Percentiles rank a stretch among this genome's conserved stretches.
These are phyloP conservation scores for Termitomyces titanicus DNA, from an alignment of 768 basidiomycete genomes.

Conservation along the genomic window DNA sequence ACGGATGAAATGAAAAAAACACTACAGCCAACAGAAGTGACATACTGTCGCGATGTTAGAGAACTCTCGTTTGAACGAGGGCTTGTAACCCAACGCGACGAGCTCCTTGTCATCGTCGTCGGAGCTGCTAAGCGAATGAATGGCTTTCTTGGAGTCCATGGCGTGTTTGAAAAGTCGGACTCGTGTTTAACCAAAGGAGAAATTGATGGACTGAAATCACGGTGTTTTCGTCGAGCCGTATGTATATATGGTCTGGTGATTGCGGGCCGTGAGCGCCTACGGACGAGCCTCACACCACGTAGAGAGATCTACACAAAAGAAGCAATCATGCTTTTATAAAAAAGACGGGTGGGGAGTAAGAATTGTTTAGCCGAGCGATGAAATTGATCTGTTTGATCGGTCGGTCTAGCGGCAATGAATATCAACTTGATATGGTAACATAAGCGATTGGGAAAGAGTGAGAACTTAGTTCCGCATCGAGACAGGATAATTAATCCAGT, in stretches of 20 bases:
- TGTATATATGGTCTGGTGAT: neutral
- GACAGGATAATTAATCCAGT: too few species aligned
- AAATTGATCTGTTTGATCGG: neutral
- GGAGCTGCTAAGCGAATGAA: constrained; percentile 18
- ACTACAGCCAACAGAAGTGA: neutral
- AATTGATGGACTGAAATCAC: neutral
- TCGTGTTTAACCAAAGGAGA: too few species aligned
- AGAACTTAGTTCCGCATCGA: too few species aligned
- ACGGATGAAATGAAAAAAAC: neutral
- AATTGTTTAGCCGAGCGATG: neutral
- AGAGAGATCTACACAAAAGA: neutral
- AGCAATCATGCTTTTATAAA: neutral
- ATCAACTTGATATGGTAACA: too few species aligned
- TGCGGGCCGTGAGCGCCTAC: too few species aligned
- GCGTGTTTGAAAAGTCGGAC: neutral
- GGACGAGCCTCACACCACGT: neutral
- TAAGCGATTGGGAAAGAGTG: too few species aligned
- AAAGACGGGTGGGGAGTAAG: too few species aligned
- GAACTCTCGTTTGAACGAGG: constrained; percentile 84
- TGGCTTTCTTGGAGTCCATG: constrained; percentile 13
- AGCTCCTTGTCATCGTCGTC: constrained; percentile 66
- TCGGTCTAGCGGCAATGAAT: too few species aligned
- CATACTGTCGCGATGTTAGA: constrained; percentile 75
- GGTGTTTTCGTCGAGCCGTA: neutral
- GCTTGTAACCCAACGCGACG: constrained; percentile 66